Evolutionary conservation across 2,329 filamentous ascomycete genomes (phyloP).

Genomic region (Fusarium denticulatum): DNA sequence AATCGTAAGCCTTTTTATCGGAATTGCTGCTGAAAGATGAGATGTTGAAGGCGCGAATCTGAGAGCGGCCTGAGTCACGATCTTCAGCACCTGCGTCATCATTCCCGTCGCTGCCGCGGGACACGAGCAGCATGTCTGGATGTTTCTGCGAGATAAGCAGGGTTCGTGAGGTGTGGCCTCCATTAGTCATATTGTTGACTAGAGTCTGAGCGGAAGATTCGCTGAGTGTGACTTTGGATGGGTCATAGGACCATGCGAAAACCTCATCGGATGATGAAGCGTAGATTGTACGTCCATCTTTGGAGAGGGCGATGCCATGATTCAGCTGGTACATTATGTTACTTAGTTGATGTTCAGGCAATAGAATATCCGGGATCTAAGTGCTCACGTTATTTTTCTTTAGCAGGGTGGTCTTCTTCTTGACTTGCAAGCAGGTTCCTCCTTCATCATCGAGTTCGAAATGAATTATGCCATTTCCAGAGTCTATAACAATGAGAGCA

Average conservation of each 20-base stretch:
- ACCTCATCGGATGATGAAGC: conserved; percentile 69
- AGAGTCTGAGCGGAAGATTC: conserved; percentile 58
- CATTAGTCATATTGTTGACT: conserved; percentile 69
- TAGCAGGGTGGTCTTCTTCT: conserved; percentile 51
- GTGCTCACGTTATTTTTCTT: conserved; percentile 49
- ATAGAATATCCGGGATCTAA: neutral
- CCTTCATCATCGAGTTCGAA: conserved; percentile 55
- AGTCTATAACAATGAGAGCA: conserved; percentile 58
- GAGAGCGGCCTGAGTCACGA: conserved; percentile 66
- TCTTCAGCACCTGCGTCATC: conserved; percentile 66
- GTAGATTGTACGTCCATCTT: conserved; percentile 63
- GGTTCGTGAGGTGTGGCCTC: conserved; percentile 73
- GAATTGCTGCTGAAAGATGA: conserved; percentile 37
- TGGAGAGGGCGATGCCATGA: conserved; percentile 65
- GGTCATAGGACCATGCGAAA: conserved; percentile 72
- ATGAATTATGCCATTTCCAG: conserved; percentile 54
- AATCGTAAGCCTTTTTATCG: conserved; percentile 53
- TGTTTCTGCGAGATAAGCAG: conserved; percentile 67
- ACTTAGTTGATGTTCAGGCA: neutral
- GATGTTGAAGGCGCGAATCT: conserved; percentile 69
- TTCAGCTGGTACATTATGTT: conserved; percentile 55
- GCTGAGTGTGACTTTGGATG: conserved; percentile 56
- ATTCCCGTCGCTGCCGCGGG: conserved; percentile 71
- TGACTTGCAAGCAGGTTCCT: conserved; percentile 53
- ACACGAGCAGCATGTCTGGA: conserved; percentile 70